A percentile compares a stretch with the other conserved stretches of the same genome.
phyloP scores from a whole-genome alignment of 2,329 filamentous ascomycete species.

The Trichophyton schoenleinii region DNA sequence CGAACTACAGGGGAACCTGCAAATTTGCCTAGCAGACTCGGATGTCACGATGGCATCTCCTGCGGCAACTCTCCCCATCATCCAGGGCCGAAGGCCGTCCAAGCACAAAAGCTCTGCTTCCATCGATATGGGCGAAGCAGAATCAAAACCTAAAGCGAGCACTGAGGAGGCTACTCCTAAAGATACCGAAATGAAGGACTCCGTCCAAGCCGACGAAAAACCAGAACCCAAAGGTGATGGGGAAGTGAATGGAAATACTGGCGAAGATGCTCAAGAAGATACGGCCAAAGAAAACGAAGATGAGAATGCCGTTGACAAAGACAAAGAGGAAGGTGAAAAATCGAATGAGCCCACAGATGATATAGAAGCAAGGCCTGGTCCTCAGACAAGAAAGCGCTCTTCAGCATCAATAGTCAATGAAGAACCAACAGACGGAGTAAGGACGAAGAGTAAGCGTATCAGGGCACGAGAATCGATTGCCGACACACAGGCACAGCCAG shows the following conservation, averaged over 20 bases:
- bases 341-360: slow-evolving; percentile 18
- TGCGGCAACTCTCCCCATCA: slow-evolving; percentile 9
- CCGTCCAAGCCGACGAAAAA: neutral
- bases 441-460: slow-evolving; percentile 48
- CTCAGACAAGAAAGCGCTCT: slow-evolving; percentile 44
- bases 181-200: neutral
- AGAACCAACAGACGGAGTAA: slow-evolving; percentile 44
- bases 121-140: neutral
- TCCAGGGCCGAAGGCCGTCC: neutral
- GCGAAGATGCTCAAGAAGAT: neutral
- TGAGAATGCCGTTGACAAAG: slow-evolving; percentile 1
- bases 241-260: neutral
- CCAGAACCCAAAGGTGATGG: neutral
- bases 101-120: neutral
- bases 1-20: slow-evolving; percentile 20
- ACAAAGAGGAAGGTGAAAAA: slow-evolving; percentile 12
- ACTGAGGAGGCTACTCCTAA: neutral
- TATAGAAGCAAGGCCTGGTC: slow-evolving; percentile 20
- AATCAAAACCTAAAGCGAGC: neutral
- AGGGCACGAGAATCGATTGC: slow-evolving; percentile 46
- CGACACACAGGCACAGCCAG: slow-evolving; percentile 34
- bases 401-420: slow-evolving; percentile 47
- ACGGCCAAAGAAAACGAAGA: neutral
- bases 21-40: slow-evolving; percentile 28
- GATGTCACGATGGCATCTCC: neutral